Evolutionary conservation across 208 protist species (phyloP).

Genomic region (Trypanosomatidae sp.): DNA sequence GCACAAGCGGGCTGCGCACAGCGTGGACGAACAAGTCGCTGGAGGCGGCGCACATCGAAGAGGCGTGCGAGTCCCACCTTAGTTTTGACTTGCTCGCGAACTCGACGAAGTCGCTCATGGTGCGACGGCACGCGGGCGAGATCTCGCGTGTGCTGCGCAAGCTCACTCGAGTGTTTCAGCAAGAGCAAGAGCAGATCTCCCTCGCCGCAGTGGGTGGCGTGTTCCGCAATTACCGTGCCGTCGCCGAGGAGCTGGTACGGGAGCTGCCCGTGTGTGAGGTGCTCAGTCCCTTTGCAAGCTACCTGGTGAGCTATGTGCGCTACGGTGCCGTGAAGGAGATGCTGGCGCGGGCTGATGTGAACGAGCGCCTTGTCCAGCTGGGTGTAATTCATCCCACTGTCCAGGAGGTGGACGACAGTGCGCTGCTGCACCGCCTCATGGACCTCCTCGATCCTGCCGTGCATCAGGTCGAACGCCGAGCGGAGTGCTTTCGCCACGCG

Average conservation of each 20-base stretch:
- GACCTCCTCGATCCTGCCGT: constrained; percentile 71
- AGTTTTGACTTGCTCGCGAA: constrained; percentile 80
- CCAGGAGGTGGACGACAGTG: constrained; percentile 52
- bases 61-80: constrained; percentile 75
- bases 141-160: constrained; percentile 60
- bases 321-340: constrained; percentile 61
- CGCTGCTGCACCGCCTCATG: constrained; percentile 66
- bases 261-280: constrained; percentile 55
- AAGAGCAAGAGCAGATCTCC: constrained; percentile 69
- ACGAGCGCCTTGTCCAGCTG: constrained; percentile 57
- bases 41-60: constrained; percentile 88
- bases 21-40: constrained; percentile 89
- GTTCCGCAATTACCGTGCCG: constrained; percentile 72
- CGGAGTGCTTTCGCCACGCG: constrained; percentile 40
- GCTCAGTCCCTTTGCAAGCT: constrained; percentile 73
- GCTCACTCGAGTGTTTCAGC: constrained; percentile 76
- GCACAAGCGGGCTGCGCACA: constrained; percentile 74
- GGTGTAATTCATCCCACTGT: constrained; percentile 58
- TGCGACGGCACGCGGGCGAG: constrained; percentile 69
- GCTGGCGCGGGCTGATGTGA: constrained; percentile 69
- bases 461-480: constrained; percentile 53
- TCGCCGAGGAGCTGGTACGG: constrained; percentile 67
- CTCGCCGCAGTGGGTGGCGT: constrained; percentile 70
- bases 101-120: constrained; percentile 76
- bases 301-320: constrained; percentile 75